Conservation (phyloP, 345 rosid species). For the Corymbia maculata region DNA sequence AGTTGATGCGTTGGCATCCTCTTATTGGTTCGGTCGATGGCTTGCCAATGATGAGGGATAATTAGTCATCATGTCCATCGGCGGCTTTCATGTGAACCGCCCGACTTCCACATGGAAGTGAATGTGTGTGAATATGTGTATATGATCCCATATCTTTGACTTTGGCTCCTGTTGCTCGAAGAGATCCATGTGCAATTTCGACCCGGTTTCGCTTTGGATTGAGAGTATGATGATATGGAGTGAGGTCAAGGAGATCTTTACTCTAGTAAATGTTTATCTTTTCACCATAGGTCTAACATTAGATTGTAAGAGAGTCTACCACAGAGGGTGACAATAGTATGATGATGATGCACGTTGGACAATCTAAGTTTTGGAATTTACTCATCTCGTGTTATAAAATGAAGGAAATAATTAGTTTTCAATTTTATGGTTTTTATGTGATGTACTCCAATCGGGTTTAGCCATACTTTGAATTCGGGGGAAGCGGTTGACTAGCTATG, state of each 20-base stretch:
- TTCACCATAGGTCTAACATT: neutral
- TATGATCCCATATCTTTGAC: neutral
- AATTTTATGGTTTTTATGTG: neutral
- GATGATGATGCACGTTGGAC: neutral
- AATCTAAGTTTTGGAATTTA: neutral
- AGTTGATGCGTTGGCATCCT: neutral
- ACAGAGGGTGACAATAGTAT: neutral
- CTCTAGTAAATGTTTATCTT: neutral
- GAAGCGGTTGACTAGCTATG: neutral
- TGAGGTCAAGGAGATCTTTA: neutral
- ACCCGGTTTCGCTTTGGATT: neutral
- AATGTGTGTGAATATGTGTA: neutral
- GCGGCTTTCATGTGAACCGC: neutral
- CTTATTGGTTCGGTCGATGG: neutral
- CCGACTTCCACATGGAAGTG: neutral
- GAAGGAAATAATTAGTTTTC: neutral
- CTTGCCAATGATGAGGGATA: neutral
- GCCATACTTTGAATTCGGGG: neutral
- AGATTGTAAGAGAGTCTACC: neutral
- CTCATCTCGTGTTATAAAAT: neutral
- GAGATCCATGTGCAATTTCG: neutral
- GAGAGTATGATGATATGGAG: neutral
- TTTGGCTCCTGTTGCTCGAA: neutral
- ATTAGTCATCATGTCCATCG: neutral
- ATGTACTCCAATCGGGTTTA: neutral